Evolutionary conservation across 371 early-diverging fungal genomes (phyloP).

Genomic region (Rhizopus sp.): DNA sequence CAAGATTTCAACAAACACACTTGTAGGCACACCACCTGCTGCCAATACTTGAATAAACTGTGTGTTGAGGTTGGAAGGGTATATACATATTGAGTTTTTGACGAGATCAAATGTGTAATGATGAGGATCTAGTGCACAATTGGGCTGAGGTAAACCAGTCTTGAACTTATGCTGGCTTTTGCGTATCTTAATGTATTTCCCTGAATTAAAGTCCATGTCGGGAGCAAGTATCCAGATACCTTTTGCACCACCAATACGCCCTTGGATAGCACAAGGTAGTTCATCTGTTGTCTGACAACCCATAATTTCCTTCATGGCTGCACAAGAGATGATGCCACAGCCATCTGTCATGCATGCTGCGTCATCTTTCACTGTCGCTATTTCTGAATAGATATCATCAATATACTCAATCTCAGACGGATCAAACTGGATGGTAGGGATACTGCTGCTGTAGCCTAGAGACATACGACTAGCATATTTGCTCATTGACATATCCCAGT

Average conservation of each 20-base stretch:
- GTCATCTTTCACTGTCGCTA: conserved; percentile 16
- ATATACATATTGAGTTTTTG: conserved; percentile 37
- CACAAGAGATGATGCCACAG: conserved; percentile 48
- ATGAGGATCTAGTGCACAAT: conserved; percentile 32
- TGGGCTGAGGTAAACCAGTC: conserved; percentile 29
- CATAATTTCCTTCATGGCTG: conserved; percentile 49
- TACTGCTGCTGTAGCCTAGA: conserved; percentile 51
- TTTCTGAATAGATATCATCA: conserved; percentile 32
- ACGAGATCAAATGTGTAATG: conserved; percentile 50
- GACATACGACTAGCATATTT: conserved; percentile 51
- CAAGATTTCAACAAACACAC: conserved; percentile 40
- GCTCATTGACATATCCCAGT: conserved; percentile 41
- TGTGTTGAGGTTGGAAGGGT: conserved; percentile 44
- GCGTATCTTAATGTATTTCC: conserved; percentile 44
- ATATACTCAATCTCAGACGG: conserved; percentile 35
- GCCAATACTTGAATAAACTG: conserved; percentile 52
- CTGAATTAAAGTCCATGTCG: conserved; percentile 28
- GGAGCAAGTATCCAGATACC: conserved; percentile 51
- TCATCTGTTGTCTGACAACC: conserved; percentile 33
- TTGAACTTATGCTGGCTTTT: conserved; percentile 49
- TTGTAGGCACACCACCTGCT: conserved; percentile 41
- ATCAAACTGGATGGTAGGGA: conserved; percentile 36
- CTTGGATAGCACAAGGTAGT: conserved; percentile 52
- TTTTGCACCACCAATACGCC: conserved; percentile 55
- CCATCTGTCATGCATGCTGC: conserved; percentile 51